Percentiles rank a stretch among this genome's conserved stretches.
These are phyloP conservation scores for Cyclotella choctawhatcheeana DNA, from an alignment of 108 stramenopile genomes.

Conservation along the genomic window DNA sequence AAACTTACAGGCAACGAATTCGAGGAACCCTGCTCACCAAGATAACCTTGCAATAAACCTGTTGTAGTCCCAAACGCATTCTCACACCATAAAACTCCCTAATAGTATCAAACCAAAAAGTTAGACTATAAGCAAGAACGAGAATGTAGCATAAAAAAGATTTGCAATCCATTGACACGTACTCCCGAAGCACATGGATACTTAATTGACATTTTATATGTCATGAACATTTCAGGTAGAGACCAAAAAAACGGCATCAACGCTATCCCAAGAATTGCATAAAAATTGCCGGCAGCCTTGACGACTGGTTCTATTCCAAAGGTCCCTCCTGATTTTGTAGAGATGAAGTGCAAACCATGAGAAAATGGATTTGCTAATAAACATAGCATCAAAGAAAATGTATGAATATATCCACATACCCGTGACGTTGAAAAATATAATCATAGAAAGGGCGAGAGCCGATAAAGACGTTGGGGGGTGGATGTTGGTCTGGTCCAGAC, in stretches of 20 bases:
- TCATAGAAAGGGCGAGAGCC: constrained; percentile 27
- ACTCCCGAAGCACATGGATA: constrained; percentile 91
- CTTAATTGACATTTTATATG: constrained; percentile 86
- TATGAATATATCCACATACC: constrained; percentile 1
- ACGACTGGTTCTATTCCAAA: constrained; percentile 92
- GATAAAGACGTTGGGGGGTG: no score
- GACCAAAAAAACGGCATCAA: constrained; percentile 90
- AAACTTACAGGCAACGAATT: no score
- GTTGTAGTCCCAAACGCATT: constrained; percentile 86
- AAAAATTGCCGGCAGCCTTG: constrained; percentile 80
- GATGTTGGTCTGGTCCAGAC: no score
- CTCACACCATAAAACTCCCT: constrained; percentile 42
- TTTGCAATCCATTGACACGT: background rate
- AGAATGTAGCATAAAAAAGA: background rate
- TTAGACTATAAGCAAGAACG: background rate
- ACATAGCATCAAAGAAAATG: background rate
- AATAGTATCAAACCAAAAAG: no score
- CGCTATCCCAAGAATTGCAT: constrained; percentile 83
- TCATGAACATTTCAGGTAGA: constrained; percentile 92
- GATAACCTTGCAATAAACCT: constrained; percentile 88
- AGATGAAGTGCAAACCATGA: no score
- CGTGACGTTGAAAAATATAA: constrained; percentile 36
- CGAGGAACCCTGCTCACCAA: constrained; percentile 52
- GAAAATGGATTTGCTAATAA: background rate
- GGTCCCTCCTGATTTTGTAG: constrained; percentile 88